Base-by-base conservation (phyloP, 192 early-diverging fungal species). In the Rhizoclosmatium sp. region DNA sequence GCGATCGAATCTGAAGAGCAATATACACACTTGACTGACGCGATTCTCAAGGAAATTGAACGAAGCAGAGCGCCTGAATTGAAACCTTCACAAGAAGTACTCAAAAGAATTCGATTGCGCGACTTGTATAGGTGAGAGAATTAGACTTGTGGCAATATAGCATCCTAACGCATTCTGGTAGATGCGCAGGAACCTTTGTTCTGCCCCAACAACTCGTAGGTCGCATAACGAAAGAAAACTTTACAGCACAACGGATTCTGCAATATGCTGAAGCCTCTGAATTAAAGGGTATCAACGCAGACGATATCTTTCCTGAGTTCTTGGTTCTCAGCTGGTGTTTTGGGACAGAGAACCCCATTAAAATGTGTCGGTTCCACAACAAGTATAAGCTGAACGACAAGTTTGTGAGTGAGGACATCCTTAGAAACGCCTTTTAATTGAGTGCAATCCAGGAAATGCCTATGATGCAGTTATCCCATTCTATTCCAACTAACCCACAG, bases 261-360 rank as follows among this genome's bases (percentile, higher is more conserved):
- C 88, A 87, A 51, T 72, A 72, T 41, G 70, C 70, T 2, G 23
- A 14, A 14, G 70, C n/a, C 2, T 72, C 70, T 59, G 70, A 72
- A 58, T 10, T 5, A 0, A 65, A 92, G 61, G 80, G 87, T 69
- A 82, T 98, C 47, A 76, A 47, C 0, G 87, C 88, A 73, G 79
- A 88, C 4, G 96, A 97, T 78, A 89, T 97, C 4, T 91, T 94
- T 81, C 86, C 95, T 2, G 86, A 94, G 54, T 89, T 87, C 65
- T 61, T 89, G 5, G 91, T 87, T 31, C 89, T 96, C 23, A 92
- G 94, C 78, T 97, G 94, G 82, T 94, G 94, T n/a, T 93, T 95
- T 91, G 89, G 91, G 67, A 90, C 91, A 59, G 81, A 90, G 42
- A 97, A 99, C 72, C 97, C 97, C 0, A 92, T 98, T 5, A 94